Base-by-base conservation (phyloP, 345 rosid genomes). In the Euclidium syriacum region DNA sequence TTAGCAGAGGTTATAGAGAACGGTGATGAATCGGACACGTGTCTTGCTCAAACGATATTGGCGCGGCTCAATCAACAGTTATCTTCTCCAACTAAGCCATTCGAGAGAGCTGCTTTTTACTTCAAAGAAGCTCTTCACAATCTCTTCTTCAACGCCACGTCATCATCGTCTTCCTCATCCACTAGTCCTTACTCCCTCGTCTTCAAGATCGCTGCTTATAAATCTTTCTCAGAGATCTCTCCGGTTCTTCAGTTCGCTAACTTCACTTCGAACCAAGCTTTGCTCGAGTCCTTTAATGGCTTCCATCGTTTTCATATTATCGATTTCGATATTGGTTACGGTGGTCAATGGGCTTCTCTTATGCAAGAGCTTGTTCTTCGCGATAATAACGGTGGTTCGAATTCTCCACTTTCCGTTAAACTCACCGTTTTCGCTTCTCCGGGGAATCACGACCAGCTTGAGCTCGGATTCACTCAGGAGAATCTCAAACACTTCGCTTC, bases 51-150 rank as follows among this genome's bases (percentile, higher is more conserved):
- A 67, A 95, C 75, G 97, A 94, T 94, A 94, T 94, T 94, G 99
- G 99, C 99, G 90, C 99, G 99, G 97, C 99, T 94, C 97, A 94
- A 94, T 94, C 99, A 94, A 74, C 96, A 90, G 85, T 97, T 94
- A 86, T 89, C 97, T 62, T 87, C 95, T 41, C 90, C 90, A 1
- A 41, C 74, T 1, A 91, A 84, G 78, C 96, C 98, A 53, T 79
- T 85, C 42, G 75, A 73, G 11, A 78, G 95, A 77, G 88, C 88
- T 70, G 90, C 94, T 64, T 86, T 81, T 49, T 88, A 88, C 76
- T 83, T 86, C 81, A 88, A 78, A 78, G 96, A 91, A 64, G 96
- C 96, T 67, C 78, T 91, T 62, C 81, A 74, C 51, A 77, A 66
- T 26, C 81, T 84, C 61, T 69, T 88, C 12, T 81, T 66, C 58